Base-by-base conservation (phyloP, 1,139 yeast species). In the Zygoascus meyerae region DNA sequence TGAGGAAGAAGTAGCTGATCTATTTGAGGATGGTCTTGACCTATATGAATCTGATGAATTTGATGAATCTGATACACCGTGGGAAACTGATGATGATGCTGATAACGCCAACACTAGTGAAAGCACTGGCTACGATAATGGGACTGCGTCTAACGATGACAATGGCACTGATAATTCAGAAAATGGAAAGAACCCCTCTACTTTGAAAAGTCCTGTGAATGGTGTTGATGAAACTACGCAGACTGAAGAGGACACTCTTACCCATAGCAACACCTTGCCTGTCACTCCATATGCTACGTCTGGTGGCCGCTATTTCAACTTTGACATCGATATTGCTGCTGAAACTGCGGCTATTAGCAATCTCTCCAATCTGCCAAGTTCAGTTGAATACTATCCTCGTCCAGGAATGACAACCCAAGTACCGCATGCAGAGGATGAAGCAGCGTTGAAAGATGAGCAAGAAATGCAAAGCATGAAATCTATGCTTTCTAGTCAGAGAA, bases 401-500 rank as follows among this genome's bases (percentile, higher is more conserved):
- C 39, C 12, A 12, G 12, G 34, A 9, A 16, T 31, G n/a, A 34
- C 40, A 9, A 45, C 36, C 14, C 38, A 17, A 7, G 43, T 39
- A 8, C 21, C 34, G 7, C 39, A 36, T 8, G 43, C 34, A 17
- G 47, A 41, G 8, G 16, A 34, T 16, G 45, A 45, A 12, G 28
- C 8, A 46, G 47, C 28, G 42, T 37, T 15, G 30, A 18, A 33
- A n/a, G 30, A 21, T 35, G 43, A n/a, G 17, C 30, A 47, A 28
- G 47, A 48, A 31, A 7, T 48, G n/a, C 33, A 34, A 9, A 40
- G 45, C 16, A 40, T 46, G 37, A 51, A 51, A 36, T 46, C 52
- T 4, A 42, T 44, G 31, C 41, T 51, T 14, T 39, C 49, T 17
- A 46, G 52, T 15, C 48, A 51, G 32, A 30, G 54, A 15, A 29